Evolutionary conservation across 2,329 filamentous ascomycete species (phyloP).

Genomic region (Cladophialophora psammophila): DNA sequence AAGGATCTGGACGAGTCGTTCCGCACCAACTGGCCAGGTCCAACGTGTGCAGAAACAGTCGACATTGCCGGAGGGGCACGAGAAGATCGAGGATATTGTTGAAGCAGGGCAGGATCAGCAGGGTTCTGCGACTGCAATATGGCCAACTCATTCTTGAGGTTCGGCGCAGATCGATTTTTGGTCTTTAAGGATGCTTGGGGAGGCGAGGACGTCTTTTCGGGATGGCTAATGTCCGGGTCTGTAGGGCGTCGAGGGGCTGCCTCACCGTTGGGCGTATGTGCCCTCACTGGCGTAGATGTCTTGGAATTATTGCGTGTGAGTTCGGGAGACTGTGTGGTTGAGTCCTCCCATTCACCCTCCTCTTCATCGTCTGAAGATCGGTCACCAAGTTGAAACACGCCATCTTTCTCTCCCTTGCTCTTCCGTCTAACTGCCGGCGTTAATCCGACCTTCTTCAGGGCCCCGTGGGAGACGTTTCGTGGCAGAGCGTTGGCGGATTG

Average conservation of each 20-base stretch:
- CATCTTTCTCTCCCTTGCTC: constrained; percentile 50
- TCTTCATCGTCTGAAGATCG: constrained; percentile 49
- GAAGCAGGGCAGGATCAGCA: constrained; percentile 37
- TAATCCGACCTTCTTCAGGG: constrained; percentile 51
- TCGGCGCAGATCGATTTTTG: constrained; percentile 37
- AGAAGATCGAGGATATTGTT: constrained; percentile 48
- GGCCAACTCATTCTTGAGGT: constrained; percentile 28
- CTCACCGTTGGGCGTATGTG: constrained; percentile 35
- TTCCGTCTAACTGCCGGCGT: constrained; percentile 40
- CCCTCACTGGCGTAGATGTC: constrained; percentile 37
- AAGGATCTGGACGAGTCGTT: constrained; percentile 39
- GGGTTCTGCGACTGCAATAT: constrained; percentile 29
- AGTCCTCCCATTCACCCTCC: constrained; percentile 58
- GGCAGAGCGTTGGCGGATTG: constrained; percentile 53
- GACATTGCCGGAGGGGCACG: constrained; percentile 58
- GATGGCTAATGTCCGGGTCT: constrained; percentile 11
- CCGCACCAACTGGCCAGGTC: constrained; percentile 43
- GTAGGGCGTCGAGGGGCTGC: constrained; percentile 16
- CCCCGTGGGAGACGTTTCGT: constrained; percentile 48
- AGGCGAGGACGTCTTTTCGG: constrained; percentile 33
- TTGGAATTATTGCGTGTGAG: constrained; percentile 55
- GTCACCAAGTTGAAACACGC: constrained; percentile 55
- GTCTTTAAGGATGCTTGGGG: constrained; percentile 31
- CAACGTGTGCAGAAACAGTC: constrained; percentile 55
- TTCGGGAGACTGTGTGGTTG: constrained; percentile 56